Evolutionary conservation across 228 moss, liverwort and hornwort species (phyloP), one percentile per base, ranked within the genome.

Genomic region (Sphagnum magellanicum): DNA sequence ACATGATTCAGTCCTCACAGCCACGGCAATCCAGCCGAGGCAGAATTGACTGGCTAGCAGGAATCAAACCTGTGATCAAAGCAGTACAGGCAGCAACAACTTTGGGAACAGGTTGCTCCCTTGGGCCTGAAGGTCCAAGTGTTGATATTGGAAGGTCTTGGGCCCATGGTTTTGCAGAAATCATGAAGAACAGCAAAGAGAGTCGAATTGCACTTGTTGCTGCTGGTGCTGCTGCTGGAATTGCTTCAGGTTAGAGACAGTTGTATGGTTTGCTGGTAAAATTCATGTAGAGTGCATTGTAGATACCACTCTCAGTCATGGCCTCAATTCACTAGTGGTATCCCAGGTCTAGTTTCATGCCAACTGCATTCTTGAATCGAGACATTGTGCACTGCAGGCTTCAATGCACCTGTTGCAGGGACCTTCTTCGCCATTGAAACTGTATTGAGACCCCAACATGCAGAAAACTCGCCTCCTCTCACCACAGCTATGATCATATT

Each of bases 101-200:
- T 63, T 72, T 98, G 14, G 93, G 93, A 55, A 87, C 90, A 4
- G 93, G 98, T 4, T 85, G 90, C 52, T 98, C 98, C 59, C 67
- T 98, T 4, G 98, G 98, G 70, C 93, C 98, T 0, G 98, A 98
- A 79, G 98, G 93, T 53, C 98, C 98, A 59, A 91, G 93, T 77
- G 98, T 98, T 59, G 98, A 98, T 52, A 98, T 98, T 67, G 98
- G 98, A 48, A 98, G 93, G 81, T 88, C 93, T 48, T 98, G 93
- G 98, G 98, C 90, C 65, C 91, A 98, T 74, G 92, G 93, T 7
- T 91, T 83, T 66, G 88, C 98, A 49, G 89, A 90, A 64, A 76
- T 98, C 47, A 92, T 92, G 98, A 92, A 92, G 71, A 93, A 93
- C 70, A 98, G 87, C 63, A 82, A 83, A 81, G 98, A 98, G 77